Evolutionary conservation across 108 stramenopile genomes (phyloP).

Genomic region (Nannochloropsis granulata): DNA sequence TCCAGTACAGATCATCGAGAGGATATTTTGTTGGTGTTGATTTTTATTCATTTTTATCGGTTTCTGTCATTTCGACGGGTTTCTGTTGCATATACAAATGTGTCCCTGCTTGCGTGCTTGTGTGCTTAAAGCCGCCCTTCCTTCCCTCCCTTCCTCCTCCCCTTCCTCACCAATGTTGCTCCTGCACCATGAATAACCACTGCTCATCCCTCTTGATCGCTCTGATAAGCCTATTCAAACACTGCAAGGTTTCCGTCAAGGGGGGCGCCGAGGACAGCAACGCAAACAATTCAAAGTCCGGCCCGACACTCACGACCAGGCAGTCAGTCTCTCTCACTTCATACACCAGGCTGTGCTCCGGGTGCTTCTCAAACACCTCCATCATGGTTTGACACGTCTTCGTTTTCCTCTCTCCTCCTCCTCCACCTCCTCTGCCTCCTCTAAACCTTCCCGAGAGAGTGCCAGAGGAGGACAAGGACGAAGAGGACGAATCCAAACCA

Average conservation of each 20-base stretch:
- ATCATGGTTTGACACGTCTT: not conserved
- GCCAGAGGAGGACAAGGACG: not conserved
- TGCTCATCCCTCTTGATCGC: not conserved
- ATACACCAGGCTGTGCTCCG: slow-evolving; percentile 12
- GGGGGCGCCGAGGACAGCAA: not conserved
- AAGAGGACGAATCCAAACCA: not conserved
- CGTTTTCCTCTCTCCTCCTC: not conserved
- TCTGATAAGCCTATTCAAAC: not conserved
- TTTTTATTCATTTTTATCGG: too few relatives aligned
- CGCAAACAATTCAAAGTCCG: not conserved
- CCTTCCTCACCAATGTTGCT: not conserved
- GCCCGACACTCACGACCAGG: not conserved
- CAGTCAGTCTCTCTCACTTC: slow-evolving; percentile 3
- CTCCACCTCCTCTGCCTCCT: not conserved
- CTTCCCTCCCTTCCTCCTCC: not conserved
- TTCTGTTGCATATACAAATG: too few relatives aligned
- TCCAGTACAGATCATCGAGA: too few relatives aligned
- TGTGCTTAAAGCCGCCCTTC: not conserved
- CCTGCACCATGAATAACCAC: not conserved
- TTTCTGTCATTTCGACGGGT: too few relatives aligned
- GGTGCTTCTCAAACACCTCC: slow-evolving; percentile 8
- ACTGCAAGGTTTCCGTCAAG: not conserved
- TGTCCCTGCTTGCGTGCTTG: not conserved
- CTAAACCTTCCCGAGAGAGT: not conserved
- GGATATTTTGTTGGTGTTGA: too few relatives aligned